A percentile compares a stretch with the other conserved stretches of the same genome.
Conservation (phyloP, 345 rosid genomes). For the Corchorus olitorius region DNA sequence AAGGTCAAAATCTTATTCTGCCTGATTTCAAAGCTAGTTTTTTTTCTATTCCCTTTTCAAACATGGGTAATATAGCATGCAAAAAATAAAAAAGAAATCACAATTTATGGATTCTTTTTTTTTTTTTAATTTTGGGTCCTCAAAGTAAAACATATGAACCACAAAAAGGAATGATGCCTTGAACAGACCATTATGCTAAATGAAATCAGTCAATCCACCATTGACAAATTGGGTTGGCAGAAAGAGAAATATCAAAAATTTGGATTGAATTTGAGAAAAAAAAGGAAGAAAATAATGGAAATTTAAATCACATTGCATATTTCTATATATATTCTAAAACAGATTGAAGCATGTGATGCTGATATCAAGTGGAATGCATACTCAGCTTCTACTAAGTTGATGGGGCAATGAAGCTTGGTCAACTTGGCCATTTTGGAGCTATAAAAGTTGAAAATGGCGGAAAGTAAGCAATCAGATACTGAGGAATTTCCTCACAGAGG, state of each 20-base stretch:
- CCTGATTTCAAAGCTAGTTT: slow-evolving; percentile 13
- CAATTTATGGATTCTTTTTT: slow-evolving; percentile 17
- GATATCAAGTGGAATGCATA: slow-evolving; percentile 52
- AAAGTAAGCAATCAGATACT: slow-evolving; percentile 24
- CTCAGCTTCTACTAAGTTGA: slow-evolving; percentile 49
- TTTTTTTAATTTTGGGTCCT: slow-evolving; percentile 6
- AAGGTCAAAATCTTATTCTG: slow-evolving; percentile 8
- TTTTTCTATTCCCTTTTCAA: background rate
- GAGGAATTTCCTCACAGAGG: slow-evolving; percentile 21
- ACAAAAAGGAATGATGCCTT: slow-evolving; percentile 27
- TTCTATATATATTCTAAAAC: slow-evolving; percentile 27
- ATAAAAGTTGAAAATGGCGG: slow-evolving; percentile 26
- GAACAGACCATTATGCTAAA: slow-evolving; percentile 28
- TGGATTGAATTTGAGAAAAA: slow-evolving; percentile 32
- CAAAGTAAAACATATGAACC: slow-evolving; percentile 24
- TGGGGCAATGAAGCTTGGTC: slow-evolving; percentile 32
- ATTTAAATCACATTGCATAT: slow-evolving; percentile 21
- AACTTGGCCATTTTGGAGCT: slow-evolving; percentile 46
- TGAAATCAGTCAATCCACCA: slow-evolving; percentile 43
- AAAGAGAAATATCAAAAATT: slow-evolving; percentile 31
- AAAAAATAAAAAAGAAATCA: slow-evolving; percentile 18
- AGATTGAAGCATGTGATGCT: slow-evolving; percentile 50
- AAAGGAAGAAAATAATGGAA: background rate
- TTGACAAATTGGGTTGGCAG: slow-evolving; percentile 38
- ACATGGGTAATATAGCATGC: background rate